Conservation (phyloP, 495 filamentous ascomycete genomes). For the Tuber calosporum region DNA sequence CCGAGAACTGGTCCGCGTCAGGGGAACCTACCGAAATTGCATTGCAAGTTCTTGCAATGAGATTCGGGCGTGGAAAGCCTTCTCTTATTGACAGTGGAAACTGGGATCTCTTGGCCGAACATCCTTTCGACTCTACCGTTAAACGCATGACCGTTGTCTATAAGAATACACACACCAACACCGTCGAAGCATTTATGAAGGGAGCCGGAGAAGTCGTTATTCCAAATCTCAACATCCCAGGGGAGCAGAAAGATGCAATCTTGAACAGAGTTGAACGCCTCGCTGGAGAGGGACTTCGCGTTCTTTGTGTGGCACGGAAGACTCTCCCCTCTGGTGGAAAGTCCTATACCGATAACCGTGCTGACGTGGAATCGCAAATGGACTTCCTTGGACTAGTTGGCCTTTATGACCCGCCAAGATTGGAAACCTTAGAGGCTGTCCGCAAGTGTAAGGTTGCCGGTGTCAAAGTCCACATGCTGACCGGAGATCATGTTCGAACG, state of each 20-base stretch:
- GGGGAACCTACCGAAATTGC: conserved; percentile 56
- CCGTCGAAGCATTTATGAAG: conserved; percentile 50
- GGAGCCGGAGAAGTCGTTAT: conserved; percentile 54
- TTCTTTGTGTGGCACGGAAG: conserved; percentile 51
- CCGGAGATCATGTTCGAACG: conserved; percentile 59
- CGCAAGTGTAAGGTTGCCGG: conserved; percentile 51
- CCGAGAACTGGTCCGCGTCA: conserved; percentile 47
- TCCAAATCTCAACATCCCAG: conserved; percentile 44
- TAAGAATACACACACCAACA: conserved; percentile 41
- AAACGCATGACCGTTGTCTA: conserved; percentile 57
- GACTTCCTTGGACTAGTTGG: conserved; percentile 62
- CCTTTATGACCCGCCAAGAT: conserved; percentile 66
- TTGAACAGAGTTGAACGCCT: conserved; percentile 49
- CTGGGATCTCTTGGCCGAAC: conserved; percentile 49
- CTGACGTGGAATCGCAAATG: conserved; percentile 54
- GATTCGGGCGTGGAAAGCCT: conserved; percentile 44
- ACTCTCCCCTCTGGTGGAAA: conserved; percentile 40
- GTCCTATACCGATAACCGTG: conserved; percentile 42
- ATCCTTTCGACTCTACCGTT: conserved; percentile 56
- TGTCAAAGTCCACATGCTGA: conserved; percentile 58
- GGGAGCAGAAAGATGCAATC: conserved; percentile 42
- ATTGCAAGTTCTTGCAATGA: conserved; percentile 50
- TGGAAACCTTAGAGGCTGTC: conserved; percentile 56
- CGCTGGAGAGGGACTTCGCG: conserved; percentile 53
- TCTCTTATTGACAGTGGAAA: conserved; percentile 37